These are phyloP conservation scores for Colletotrichum simmondsii DNA, from an alignment of 2,329 filamentous ascomycete genomes.

Conservation along the genomic window DNA sequence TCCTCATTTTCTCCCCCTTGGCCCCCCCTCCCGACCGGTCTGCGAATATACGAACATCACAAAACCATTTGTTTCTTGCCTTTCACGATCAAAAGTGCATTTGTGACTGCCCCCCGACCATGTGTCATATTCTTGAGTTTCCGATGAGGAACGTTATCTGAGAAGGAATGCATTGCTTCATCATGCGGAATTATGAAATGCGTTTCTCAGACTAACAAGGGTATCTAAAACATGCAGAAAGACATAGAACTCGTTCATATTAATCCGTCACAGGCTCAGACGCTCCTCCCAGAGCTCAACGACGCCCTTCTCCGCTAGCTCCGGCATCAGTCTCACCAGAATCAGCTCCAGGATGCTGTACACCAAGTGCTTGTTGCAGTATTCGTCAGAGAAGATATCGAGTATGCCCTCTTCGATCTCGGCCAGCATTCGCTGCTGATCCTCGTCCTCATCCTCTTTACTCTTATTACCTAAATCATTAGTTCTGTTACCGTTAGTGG, in stretches of 20 bases:
- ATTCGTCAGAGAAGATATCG: constrained; percentile 81
- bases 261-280: constrained; percentile 50
- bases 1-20: not conserved
- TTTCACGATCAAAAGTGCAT: not conserved
- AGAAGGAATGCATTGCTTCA: not conserved
- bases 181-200: not conserved
- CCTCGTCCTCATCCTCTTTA: constrained; percentile 45
- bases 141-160: no score
- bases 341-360: constrained; percentile 85
- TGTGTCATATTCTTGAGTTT: no score
- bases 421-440: constrained; percentile 61
- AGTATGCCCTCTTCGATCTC: constrained; percentile 75
- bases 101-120: no score
- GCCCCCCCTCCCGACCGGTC: not conserved
- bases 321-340: constrained; percentile 85
- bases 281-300: constrained; percentile 80
- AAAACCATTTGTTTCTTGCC: constrained; percentile 8
- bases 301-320: constrained; percentile 79
- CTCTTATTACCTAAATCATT: constrained; percentile 34
- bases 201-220: constrained; percentile 16
- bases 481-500: constrained; percentile 37
- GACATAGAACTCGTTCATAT: not conserved
- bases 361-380: constrained; percentile 92
- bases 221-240: constrained; percentile 26
- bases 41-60: constrained; percentile 7